These are phyloP conservation scores for Candida tammaniensis DNA, from an alignment of 805 yeast genomes.

Conservation along the genomic window DNA sequence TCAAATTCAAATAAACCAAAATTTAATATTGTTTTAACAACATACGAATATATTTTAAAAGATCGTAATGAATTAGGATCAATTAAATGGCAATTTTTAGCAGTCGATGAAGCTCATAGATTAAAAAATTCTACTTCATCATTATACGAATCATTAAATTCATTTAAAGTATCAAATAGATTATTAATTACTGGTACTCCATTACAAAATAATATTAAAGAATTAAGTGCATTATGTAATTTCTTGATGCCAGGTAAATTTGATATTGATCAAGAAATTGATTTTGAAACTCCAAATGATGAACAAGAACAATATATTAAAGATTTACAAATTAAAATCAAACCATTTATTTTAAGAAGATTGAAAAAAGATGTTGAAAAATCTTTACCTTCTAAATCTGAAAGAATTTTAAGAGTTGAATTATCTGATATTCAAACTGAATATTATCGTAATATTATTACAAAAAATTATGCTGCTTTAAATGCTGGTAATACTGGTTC, in stretches of 20 bases:
- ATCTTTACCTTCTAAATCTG: slow-evolving; percentile 92
- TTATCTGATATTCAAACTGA: slow-evolving; percentile 93
- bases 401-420: slow-evolving; percentile 92
- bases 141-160: slow-evolving; percentile 79
- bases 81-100: slow-evolving; percentile 92
- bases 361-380: slow-evolving; percentile 97
- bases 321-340: slow-evolving; percentile 76
- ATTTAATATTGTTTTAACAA: slow-evolving; percentile 88
- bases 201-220: slow-evolving; percentile 91
- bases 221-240: slow-evolving; percentile 90
- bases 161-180: slow-evolving; percentile 80
- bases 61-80: slow-evolving; percentile 79
- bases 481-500: slow-evolving; percentile 64
- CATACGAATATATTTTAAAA: slow-evolving; percentile 93
- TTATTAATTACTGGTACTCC: slow-evolving; percentile 97
- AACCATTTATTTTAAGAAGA: slow-evolving; percentile 90
- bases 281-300: slow-evolving; percentile 83
- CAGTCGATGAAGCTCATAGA: slow-evolving; percentile 98
- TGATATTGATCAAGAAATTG: slow-evolving; percentile 89
- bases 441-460: slow-evolving; percentile 88
- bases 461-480: slow-evolving; percentile 88
- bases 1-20: slow-evolving; percentile 57
- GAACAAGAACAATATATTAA: slow-evolving; percentile 88
- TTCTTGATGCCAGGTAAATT: slow-evolving; percentile 96
- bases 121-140: slow-evolving; percentile 93